Conservation (phyloP, 306 rosid species). For the Rubus parviflorus region DNA sequence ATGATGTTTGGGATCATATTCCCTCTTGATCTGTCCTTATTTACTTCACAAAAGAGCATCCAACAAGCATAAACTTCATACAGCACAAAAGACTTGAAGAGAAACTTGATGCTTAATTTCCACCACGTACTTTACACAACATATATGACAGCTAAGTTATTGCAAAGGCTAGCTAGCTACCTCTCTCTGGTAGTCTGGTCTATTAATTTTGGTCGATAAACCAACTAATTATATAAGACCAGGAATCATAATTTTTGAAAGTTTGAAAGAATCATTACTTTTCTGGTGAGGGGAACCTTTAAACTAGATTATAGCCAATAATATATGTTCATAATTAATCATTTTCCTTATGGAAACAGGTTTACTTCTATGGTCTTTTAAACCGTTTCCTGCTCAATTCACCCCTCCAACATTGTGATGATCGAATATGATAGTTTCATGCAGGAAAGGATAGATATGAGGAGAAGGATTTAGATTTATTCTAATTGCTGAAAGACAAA, state of each 20-base stretch:
- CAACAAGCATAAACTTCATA: background rate
- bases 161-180: background rate
- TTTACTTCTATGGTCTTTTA: background rate
- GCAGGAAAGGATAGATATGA: background rate
- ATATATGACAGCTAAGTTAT: background rate
- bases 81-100: background rate
- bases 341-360: background rate
- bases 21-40: background rate
- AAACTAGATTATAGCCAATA: background rate
- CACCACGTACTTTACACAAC: background rate
- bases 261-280: background rate
- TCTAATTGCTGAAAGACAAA: background rate
- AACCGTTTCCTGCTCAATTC: background rate
- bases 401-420: background rate
- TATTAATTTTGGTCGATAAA: background rate
- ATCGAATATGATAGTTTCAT: background rate
- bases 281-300: background rate
- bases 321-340: background rate
- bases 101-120: slow-evolving; percentile 3
- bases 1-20: slow-evolving; percentile 15
- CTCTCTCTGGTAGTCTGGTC: background rate
- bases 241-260: background rate
- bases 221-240: background rate
- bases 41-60: background rate
- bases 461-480: background rate